Evolutionary conservation across 2,329 filamentous ascomycete genomes (phyloP).

Genomic region (Nakataea oryzae): DNA sequence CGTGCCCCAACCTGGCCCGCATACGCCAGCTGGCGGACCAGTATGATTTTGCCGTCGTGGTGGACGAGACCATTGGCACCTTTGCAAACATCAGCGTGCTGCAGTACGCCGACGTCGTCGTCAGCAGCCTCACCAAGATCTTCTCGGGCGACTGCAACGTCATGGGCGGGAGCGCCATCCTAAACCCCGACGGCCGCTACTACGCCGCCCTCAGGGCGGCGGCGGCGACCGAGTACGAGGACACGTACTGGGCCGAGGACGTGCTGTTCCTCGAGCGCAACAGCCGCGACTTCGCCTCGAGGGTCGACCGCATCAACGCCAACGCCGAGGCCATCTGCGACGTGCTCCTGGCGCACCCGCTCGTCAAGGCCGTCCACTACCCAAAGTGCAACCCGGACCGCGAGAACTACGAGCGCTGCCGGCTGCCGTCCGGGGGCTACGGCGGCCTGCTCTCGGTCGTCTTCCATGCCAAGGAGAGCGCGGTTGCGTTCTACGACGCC

Average conservation of each 20-base stretch:
- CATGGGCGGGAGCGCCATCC: conserved; percentile 73
- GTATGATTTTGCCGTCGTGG: conserved; percentile 80
- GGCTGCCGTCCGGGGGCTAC: conserved; percentile 67
- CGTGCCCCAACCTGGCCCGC: conserved; percentile 72
- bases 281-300: conserved; percentile 77
- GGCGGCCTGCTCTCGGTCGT: conserved; percentile 81
- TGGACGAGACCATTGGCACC: conserved; percentile 95
- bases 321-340: conserved; percentile 80
- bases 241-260: conserved; percentile 92
- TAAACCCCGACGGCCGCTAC: conserved; percentile 57
- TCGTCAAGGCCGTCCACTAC: conserved; percentile 75
- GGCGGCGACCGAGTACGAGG: conserved; percentile 57
- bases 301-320: conserved; percentile 73
- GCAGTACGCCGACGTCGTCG: conserved; percentile 79
- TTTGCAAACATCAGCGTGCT: conserved; percentile 94
- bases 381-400: conserved; percentile 58
- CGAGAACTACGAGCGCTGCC: conserved; percentile 67
- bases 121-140: conserved; percentile 91
- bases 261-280: conserved; percentile 92
- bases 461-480: conserved; percentile 60
- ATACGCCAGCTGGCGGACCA: conserved; percentile 70
- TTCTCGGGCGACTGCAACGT: conserved; percentile 98
- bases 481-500: conserved; percentile 74
- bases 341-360: conserved; percentile 47
- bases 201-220: conserved; percentile 59